A percentile compares a stretch with the other conserved stretches of the same genome.
These are phyloP conservation scores for Candolleomyces aberdarensis DNA, from an alignment of 768 basidiomycete genomes.

Conservation along the genomic window DNA sequence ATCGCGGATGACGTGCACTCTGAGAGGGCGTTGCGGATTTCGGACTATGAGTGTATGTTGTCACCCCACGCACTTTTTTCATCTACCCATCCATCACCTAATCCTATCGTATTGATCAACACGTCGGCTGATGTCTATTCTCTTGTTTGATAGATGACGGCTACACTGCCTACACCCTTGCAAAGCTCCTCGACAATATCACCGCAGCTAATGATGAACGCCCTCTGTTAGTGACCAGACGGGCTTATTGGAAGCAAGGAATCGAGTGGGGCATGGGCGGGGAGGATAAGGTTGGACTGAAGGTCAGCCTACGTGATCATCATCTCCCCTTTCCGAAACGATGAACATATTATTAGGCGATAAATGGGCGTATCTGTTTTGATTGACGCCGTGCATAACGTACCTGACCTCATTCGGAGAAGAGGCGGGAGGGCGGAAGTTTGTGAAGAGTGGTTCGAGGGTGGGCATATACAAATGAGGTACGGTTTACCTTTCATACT, in stretches of 20 bases:
- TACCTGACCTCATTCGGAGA: too few species aligned
- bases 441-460: too few species aligned
- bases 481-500: too few species aligned
- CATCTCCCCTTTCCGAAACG: background rate
- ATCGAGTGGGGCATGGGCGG: constrained; percentile 69
- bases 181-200: constrained; percentile 49
- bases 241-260: constrained; percentile 82
- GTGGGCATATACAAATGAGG: constrained; percentile 80
- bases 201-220: constrained; percentile 45
- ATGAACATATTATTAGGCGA: constrained; percentile 28
- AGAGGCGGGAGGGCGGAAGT: too few species aligned
- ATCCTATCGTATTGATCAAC: too few species aligned
- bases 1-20: too few species aligned
- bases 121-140: too few species aligned
- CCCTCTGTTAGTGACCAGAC: constrained; percentile 63
- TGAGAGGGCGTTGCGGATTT: constrained; percentile 73
- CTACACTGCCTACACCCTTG: constrained; percentile 66
- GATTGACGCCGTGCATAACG: too few species aligned
- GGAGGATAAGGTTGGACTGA: constrained; percentile 76
- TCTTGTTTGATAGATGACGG: constrained; percentile 62
- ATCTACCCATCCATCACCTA: background rate
- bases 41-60: constrained; percentile 71
- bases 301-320: too few species aligned
- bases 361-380: too few species aligned
- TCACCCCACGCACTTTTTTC: too few species aligned